Evolutionary conservation across 371 early-diverging fungal species (phyloP), one percentile per base, ranked within the genome.

Genomic region (Circinella umbellata): DNA sequence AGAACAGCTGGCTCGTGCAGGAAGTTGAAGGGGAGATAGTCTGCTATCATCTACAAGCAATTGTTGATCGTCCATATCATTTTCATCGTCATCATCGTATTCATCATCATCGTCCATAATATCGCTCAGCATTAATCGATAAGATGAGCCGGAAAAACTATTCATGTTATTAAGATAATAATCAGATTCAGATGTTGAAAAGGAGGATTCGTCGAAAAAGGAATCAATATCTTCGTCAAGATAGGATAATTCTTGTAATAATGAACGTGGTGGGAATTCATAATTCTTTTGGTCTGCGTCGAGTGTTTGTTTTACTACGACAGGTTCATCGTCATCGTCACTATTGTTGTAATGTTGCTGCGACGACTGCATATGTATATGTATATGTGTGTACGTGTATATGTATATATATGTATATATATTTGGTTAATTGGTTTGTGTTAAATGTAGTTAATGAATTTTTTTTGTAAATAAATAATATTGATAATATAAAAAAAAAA

Each of bases 171-270:
- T 9, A 53, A 55, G 42, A 76, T 49, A 76, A 15, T 10, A 72
- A 73, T 60, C 73, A 78, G 63, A 75, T 73, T 80, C 34, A 78
- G 71, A 60, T 53, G 76, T 77, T 4, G 80, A 77, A 63, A 80
- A 80, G 1, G 83, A 82, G 42, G 77, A 80, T 68, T 76, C 83
- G 46, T 82, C 83, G 68, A 80, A 78, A 63, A 69, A 80, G 6
- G 69, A 72, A 20, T 76, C 68, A 14, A 68, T 47, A 39, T 63
- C 15, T 14, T 73, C 61, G 62, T 69, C 77, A 49, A 75, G 75
- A 0, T 69, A 72, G 15, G 70, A 76, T 15, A 82, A 62, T 39
- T 70, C 74, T 48, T 73, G 55, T 9, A 76, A 63, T 6, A 73
- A 73, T 37, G 79, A 76, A 66, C 67, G 73, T 9, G 80, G 79